Base-by-base conservation (phyloP, 2,329 filamentous ascomycete species). In the Penicillium sp. region DNA sequence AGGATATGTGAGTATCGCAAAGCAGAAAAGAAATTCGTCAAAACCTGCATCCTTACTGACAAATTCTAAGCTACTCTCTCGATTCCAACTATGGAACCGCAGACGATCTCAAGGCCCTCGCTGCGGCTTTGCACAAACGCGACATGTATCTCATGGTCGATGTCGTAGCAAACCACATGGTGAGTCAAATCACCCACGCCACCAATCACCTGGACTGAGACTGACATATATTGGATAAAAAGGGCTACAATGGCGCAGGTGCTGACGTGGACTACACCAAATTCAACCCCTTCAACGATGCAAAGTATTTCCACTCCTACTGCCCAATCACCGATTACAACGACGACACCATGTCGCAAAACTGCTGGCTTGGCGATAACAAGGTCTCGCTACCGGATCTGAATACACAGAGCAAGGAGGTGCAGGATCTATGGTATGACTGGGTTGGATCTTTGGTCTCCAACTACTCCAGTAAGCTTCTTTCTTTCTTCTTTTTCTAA, bases 61-160 rank as follows among this genome's bases (percentile, higher is more conserved):
- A 10, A 13, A 16, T 21, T 32, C 3, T 8, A 34, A 72, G 70
- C 32, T 80, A 80, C 60, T 61, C 71, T 15, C 68, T 88, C 52
- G 87, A 89, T 63, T 58, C 76, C 3, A 76, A 83, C 55, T 85
- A 83, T 57, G 86, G 86, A 31, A 82, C 81, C 0, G 76, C 77
- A 5, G 74, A 80, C 15, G 86, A 89, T 60, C 75, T 89, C 53
- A 79, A 79, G 59, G 77, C 75, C 5, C 76, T 89, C 7, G 77
- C 84, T 1, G 69, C 72, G 23, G 82, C 80, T 2, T 69, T 85
- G 2, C 84, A 87, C 62, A 67, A 70, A 18, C 75, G 82, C 4
- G 77, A 71, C 16, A 86, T 85, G 82, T 83, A 82, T 60, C 70
- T 86, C 37, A 86, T 86, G 83, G 75, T 86, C 3, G 83, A 86